Evolutionary conservation across 2,329 filamentous ascomycete species (phyloP).

Genomic region (Fusarium equiseti): DNA sequence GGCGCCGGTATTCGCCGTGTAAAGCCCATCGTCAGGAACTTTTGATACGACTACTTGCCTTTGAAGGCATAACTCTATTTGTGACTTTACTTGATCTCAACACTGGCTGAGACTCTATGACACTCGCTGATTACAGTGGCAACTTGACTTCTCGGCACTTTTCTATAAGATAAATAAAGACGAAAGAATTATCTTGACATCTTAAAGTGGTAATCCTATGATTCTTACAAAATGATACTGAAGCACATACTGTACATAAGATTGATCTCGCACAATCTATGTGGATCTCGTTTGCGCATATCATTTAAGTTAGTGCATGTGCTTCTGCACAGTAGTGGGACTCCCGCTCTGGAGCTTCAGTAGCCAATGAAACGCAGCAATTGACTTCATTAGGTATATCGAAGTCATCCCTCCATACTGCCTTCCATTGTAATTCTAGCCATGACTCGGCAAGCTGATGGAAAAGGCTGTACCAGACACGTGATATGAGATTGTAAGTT

Average conservation of each 20-base stretch:
- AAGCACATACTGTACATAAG: not conserved
- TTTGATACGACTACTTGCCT: not conserved
- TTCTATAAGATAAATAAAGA: not conserved
- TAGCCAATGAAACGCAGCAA: constrained; percentile 21
- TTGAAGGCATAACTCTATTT: not conserved
- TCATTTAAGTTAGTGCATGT: not conserved
- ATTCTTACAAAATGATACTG: not conserved
- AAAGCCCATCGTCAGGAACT: not conserved
- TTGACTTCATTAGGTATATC: not conserved
- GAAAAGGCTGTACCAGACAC: not conserved
- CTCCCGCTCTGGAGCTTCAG: constrained; percentile 29
- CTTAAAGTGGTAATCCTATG: not conserved
- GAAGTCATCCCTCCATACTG: not conserved
- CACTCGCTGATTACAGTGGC: not conserved
- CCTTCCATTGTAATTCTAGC: not conserved
- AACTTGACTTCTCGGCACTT: not conserved
- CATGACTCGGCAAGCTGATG: not conserved
- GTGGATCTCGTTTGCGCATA: not conserved
- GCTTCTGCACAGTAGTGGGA: constrained; percentile 33
- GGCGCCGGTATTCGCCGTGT: not conserved
- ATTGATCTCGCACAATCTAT: not conserved
- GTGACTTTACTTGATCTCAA: not conserved
- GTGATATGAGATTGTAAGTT: not conserved
- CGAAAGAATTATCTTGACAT: not conserved
- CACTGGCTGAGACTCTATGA: not conserved